Evolutionary conservation across 345 rosid genomes (phyloP), one percentile per base, ranked within the genome.

Genomic region (Hypericum perforatum): DNA sequence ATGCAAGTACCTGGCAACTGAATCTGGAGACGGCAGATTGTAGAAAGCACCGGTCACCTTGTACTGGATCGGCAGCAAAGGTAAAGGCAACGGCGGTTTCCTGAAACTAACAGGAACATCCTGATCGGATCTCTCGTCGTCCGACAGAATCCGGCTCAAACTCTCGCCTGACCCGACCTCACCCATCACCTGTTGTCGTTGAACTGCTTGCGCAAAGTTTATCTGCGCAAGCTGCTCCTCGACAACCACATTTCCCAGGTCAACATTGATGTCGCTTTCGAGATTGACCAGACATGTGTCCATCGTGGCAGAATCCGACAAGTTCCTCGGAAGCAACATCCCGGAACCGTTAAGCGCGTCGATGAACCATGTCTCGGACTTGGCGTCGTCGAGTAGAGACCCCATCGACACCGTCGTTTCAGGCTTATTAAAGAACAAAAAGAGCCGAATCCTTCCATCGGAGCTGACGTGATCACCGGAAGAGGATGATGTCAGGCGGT

Each of bases 321-420:
- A 4, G 32, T 22, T 22, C 32, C 32, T 22, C 1, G 32, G 32
- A 22, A 22, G 32, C 32, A 22, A 4, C 32, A 46, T 5, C 50
- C 50, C 50, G 50, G 22, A 59, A 4, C 32, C 32, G 32, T 86
- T 90, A 57, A 86, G 78, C 9, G 89, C 94, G 58, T 90, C 94
- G 3, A 86, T 78, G 53, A 90, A 84, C 97, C 94, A 90, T 0
- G 84, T 77, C 46, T 89, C 88, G 0, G 85, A 83, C 67, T 86
- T 86, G 12, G 87, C 66, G 45, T 76, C 83, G 37, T 72, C 76
- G 6, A 89, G 77, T 10, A 86, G 70, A 8, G 78, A 63, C 8
- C 88, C 95, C 88, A 89, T 82, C 0, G 94, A 77, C 12, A 86
- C 76, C 15, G 78, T 71, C 16, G 90, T 84, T 56, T 86, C 88